Evolutionary conservation across 2,329 filamentous ascomycete species (phyloP).

Genomic region (Nemania diffusa): DNA sequence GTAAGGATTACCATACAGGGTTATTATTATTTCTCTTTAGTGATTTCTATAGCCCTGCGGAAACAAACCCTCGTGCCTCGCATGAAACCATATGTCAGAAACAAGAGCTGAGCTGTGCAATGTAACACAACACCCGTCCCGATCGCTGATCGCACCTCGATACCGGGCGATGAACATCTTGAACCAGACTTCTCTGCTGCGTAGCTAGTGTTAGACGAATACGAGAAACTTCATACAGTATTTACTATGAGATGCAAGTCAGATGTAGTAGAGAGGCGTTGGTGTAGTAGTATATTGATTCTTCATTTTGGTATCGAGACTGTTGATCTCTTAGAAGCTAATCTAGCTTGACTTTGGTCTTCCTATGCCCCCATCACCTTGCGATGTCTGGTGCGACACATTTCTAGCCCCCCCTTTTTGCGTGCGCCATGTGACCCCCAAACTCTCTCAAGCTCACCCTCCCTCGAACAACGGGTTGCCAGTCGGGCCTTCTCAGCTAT

Average conservation of each 20-base stretch:
- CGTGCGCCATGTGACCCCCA: background rate
- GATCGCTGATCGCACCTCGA: conserved; percentile 1
- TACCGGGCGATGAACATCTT: background rate
- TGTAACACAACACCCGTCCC: conserved; percentile 16
- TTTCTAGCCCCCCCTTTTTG: conserved; percentile 20
- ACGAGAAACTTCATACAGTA: conserved; percentile 14
- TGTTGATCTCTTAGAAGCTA: conserved; percentile 22
- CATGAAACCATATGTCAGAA: conserved; percentile 32
- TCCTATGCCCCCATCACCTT: conserved; percentile 14
- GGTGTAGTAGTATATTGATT: background rate
- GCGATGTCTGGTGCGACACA: conserved; percentile 12
- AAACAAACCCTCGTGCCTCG: conserved; percentile 29
- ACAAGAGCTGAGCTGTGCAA: conserved; percentile 21
- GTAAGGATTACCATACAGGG: background rate
- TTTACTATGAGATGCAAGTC: conserved; percentile 17
- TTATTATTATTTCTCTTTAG: background rate
- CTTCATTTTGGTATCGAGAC: conserved; percentile 23
- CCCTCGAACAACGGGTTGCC: conserved; percentile 10
- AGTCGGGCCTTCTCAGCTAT: conserved; percentile 8
- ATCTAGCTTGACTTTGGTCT: conserved; percentile 3
- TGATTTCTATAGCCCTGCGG: conserved; percentile 17
- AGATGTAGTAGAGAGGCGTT: background rate
- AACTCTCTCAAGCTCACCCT: conserved; percentile 7
- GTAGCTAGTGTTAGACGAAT: conserved; percentile 2
- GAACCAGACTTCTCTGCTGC: background rate